Evolutionary conservation across 768 basidiomycete species (phyloP), one percentile per base, ranked within the genome.

Genomic region (Naganishia kalamii): DNA sequence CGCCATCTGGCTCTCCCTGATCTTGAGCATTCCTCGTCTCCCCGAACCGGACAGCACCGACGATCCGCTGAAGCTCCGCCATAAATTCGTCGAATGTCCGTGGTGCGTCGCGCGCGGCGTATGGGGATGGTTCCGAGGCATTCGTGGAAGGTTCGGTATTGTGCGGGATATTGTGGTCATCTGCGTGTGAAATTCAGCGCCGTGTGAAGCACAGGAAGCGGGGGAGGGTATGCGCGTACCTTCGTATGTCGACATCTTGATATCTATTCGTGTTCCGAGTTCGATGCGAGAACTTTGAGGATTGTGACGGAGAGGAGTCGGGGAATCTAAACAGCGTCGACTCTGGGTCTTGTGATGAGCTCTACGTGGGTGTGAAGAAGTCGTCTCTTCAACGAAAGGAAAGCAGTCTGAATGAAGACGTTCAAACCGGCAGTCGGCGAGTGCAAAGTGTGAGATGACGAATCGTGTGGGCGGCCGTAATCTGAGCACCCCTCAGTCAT

Each of bases 71-170:
- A 7, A 63, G 17, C 23, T 52, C 49, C 12, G 29, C 15, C 61
- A 67, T 52, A 25, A 67, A 62, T 12, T 52, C 66, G 15, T 52
- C 60, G 27, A 67, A 67, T 4, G 37, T 59, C 37, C 46, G 33
- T 32, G 64, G 64, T n/a, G 57, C 64, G 23, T 37, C 40, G 6
- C 64, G 52, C 35, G 64, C 54, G n/a, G 40, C 52, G 25, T 65
- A 60, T 8, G 52, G 43, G 33, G 52, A 60, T 17, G 52, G 47
- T 8, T 65, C 52, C 7, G 37, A 17, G 41, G 41, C 25, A 25
- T 65, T 40, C 17, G 49, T 27, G 19, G 63, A 44, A n/a, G 21
- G 33, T 43, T 17, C 51, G 3, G 8, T n/a, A n/a, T n/a, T 27
- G 29, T 25, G 50, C 33, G 49, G 49, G 25, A 54, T 52, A 51